phyloP scores from a whole-genome alignment of 306 rosid species.

The Mimosa pudica region DNA sequence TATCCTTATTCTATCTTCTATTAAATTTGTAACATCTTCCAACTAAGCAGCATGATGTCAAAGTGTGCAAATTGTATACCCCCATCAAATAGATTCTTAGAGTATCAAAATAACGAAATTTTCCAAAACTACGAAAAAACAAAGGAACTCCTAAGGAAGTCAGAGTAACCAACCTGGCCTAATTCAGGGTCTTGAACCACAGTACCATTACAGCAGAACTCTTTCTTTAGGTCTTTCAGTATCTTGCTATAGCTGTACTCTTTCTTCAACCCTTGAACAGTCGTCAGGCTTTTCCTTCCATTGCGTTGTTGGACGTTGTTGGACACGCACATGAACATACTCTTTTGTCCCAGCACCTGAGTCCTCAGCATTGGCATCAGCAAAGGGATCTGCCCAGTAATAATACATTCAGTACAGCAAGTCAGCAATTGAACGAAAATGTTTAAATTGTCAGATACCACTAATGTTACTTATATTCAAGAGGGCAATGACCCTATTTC shows the following conservation, averaged over 20 bases:
- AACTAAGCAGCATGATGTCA: not conserved
- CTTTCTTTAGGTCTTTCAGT: conserved; percentile 22
- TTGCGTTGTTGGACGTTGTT: conserved; percentile 21
- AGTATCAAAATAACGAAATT: not conserved
- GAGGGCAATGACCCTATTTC: not conserved
- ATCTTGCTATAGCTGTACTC: conserved; percentile 22
- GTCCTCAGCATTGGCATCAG: conserved; percentile 21
- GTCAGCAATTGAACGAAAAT: not conserved
- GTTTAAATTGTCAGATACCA: not conserved
- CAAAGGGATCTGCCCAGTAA: conserved; percentile 22
- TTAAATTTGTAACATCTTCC: not conserved
- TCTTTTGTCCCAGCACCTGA: conserved; percentile 19
- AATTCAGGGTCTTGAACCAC: conserved; percentile 17
- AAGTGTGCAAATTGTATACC: too few relatives aligned
- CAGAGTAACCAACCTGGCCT: conserved; percentile 19
- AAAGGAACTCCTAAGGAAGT: not conserved
- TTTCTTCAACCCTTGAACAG: conserved; percentile 24
- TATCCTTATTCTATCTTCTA: too few relatives aligned
- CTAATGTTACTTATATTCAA: not conserved
- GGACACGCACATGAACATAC: conserved; percentile 20
- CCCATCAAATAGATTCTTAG: not conserved
- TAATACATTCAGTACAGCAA: not conserved
- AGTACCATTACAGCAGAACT: conserved; percentile 23
- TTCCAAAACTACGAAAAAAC: not conserved
- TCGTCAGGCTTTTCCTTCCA: conserved; percentile 21